A percentile compares a stretch with the other conserved stretches of the same genome.
These are phyloP conservation scores for Candida ulmi DNA, from an alignment of 805 yeast genomes.

Conservation along the genomic window DNA sequence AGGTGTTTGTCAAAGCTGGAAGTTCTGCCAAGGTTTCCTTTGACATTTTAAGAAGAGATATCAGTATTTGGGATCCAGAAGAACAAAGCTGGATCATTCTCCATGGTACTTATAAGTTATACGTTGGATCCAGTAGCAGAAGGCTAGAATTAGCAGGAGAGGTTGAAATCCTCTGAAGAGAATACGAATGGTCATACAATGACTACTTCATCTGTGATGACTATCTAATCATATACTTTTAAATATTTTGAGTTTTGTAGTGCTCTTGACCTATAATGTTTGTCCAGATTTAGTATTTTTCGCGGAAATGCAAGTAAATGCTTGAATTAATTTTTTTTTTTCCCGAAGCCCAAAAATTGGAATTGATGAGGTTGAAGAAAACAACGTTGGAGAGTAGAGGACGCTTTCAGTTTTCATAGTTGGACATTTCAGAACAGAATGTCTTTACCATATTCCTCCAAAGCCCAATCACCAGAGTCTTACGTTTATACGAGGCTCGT, in stretches of 20 bases:
- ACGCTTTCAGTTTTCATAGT: not conserved
- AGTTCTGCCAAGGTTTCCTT: conserved; percentile 33
- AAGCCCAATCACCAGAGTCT: conserved; percentile 59
- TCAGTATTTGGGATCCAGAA: conserved; percentile 50
- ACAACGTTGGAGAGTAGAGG: not conserved
- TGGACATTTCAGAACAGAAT: not conserved
- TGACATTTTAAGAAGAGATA: conserved; percentile 44
- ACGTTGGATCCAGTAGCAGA: conserved; percentile 44
- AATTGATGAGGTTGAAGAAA: not conserved
- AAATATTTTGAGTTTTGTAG: no score
- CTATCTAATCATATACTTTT: no score
- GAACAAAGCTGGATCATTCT: conserved; percentile 55
- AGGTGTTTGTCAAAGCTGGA: conserved; percentile 41
- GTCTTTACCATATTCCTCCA: conserved; percentile 21
- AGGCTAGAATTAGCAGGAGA: conserved; percentile 40
- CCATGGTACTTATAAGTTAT: conserved; percentile 34
- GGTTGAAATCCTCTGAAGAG: conserved; percentile 21
- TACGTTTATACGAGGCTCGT: conserved; percentile 50
- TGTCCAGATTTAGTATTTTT: not conserved
- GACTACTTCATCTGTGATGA: not conserved
- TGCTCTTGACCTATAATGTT: no score
- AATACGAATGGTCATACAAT: not conserved
- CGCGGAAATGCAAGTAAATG: not conserved
- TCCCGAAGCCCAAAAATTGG: not conserved
- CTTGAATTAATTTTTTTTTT: not conserved